These are phyloP conservation scores for Pezicula neosporulosa DNA, from an alignment of 2,329 filamentous ascomycete species.

Conservation along the genomic window DNA sequence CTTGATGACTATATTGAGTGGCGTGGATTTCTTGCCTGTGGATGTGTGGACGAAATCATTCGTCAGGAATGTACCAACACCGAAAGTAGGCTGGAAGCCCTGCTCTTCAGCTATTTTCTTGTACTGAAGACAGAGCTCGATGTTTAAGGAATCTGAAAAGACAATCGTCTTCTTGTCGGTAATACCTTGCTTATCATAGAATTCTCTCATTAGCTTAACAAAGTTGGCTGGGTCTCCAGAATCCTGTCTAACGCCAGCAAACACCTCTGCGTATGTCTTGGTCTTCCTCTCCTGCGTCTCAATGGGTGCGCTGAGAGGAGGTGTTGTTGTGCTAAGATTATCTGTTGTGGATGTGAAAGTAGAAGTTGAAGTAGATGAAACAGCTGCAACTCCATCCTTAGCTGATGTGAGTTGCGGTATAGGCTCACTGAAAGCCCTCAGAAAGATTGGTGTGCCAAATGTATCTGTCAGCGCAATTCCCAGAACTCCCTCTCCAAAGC, in stretches of 20 bases:
- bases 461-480: slow-evolving; percentile 93
- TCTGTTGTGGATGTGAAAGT: slow-evolving; percentile 36
- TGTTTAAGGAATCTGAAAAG: slow-evolving; percentile 92
- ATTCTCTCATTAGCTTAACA: slow-evolving; percentile 55
- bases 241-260: slow-evolving; percentile 67
- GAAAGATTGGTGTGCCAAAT: slow-evolving; percentile 87
- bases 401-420: slow-evolving; percentile 41
- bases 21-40: slow-evolving; percentile 78
- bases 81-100: slow-evolving; percentile 84
- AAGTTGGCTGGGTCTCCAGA: slow-evolving; percentile 68
- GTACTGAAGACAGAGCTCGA: slow-evolving; percentile 88
- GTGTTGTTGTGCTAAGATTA: slow-evolving; percentile 32
- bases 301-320: slow-evolving; percentile 29
- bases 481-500: slow-evolving; percentile 81
- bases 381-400: slow-evolving; percentile 4
- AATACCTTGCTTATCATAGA: slow-evolving; percentile 50
- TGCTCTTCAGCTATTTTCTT: slow-evolving; percentile 76
- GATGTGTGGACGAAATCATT: slow-evolving; percentile 81
- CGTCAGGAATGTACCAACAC: slow-evolving; percentile 92
- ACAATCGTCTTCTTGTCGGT: slow-evolving; percentile 83
- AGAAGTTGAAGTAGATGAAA: slow-evolving; percentile 23
- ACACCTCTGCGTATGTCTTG: slow-evolving; percentile 61
- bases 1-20: slow-evolving; percentile 98
- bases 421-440: slow-evolving; percentile 75
- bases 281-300: slow-evolving; percentile 34